Evolutionary conservation across 1,284 basidiomycete species (phyloP), one percentile per base, ranked within the genome.

Genomic region (Limonomyces culmigenus): DNA sequence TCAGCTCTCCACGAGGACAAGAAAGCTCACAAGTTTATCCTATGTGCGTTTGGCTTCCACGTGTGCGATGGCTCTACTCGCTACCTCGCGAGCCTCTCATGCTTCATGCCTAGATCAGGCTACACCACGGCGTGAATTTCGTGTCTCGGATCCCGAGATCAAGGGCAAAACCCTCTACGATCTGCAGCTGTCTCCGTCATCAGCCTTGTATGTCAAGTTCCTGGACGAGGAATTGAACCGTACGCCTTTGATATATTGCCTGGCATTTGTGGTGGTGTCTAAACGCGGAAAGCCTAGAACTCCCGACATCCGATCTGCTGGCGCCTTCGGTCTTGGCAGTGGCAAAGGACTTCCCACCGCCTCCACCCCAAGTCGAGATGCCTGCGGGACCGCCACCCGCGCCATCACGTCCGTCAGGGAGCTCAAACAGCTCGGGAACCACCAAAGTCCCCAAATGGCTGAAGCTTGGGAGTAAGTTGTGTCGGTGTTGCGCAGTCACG

Each of bases 111-210:
- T 42, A 85, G 84, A 83, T 54, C 81, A 87, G 42, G 60, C 66
- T 2, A 86, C 85, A 10, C 87, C 87, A 0, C 75, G 73, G 45
- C 70, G 75, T 21, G 88, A 93, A 39, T 64, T 87, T 45, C 79
- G 72, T 42, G 77, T 83, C 12, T 79, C 74, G 3, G 85, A 89
- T 48, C 66, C 69, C 5, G 59, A 63, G 35, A 70, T 84, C 18
- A 71, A 70, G 43, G 70, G 79, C 43, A 63, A 76, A 38, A 67
- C 65, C 6, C 60, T 92, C 1, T 56, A 62, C 0, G 69, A 87
- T 36, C 63, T 92, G 6, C 70, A 81, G 15, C 60, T 92, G 20
- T 72, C 84, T 0, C 87, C 88, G 0, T 76, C 80, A 1, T 83
- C 85, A 2, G 58, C 89, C 12, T 64, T 92, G 3, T 57, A 78